Evolutionary conservation across 805 yeast species (phyloP).

Genomic region (Wickerhamiella azyma): DNA sequence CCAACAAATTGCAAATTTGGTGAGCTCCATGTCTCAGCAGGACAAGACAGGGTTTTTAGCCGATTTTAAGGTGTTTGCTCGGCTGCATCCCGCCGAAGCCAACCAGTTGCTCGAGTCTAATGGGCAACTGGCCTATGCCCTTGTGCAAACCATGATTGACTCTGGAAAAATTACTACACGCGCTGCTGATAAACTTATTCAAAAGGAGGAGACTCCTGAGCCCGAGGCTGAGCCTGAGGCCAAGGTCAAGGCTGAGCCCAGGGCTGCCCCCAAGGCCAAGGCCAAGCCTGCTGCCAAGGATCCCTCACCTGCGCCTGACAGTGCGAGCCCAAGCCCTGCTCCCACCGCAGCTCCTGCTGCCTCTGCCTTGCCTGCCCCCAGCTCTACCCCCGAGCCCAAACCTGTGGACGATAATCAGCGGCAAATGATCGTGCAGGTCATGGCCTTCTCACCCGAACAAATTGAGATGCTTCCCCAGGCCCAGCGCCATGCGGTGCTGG

Average conservation of each 20-base stretch:
- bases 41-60: slow-evolving; percentile 36
- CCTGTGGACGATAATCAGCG: slow-evolving; percentile 5
- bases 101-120: slow-evolving; percentile 45
- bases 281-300: neutral
- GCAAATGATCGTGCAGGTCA: slow-evolving; percentile 36
- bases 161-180: slow-evolving; percentile 25
- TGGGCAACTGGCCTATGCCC: slow-evolving; percentile 74
- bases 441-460: slow-evolving; percentile 40
- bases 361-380: no score
- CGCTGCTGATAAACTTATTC: slow-evolving; percentile 14
- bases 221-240: neutral
- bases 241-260: neutral
- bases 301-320: neutral
- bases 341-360: no score
- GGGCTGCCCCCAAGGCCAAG: no score
- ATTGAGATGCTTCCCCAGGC: slow-evolving; percentile 37
- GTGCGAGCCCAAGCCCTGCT: slow-evolving; percentile 8
- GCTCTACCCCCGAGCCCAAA: neutral
- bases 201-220: neutral
- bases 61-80: slow-evolving; percentile 48
- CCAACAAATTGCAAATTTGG: slow-evolving; percentile 13
- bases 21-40: slow-evolving; percentile 20
- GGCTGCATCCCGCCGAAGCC: slow-evolving; percentile 44
- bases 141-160: slow-evolving; percentile 55
- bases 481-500: slow-evolving; percentile 31